These are phyloP conservation scores for Aaosphaeria arxii DNA, from an alignment of 2,329 filamentous ascomycete genomes.

Conservation along the genomic window DNA sequence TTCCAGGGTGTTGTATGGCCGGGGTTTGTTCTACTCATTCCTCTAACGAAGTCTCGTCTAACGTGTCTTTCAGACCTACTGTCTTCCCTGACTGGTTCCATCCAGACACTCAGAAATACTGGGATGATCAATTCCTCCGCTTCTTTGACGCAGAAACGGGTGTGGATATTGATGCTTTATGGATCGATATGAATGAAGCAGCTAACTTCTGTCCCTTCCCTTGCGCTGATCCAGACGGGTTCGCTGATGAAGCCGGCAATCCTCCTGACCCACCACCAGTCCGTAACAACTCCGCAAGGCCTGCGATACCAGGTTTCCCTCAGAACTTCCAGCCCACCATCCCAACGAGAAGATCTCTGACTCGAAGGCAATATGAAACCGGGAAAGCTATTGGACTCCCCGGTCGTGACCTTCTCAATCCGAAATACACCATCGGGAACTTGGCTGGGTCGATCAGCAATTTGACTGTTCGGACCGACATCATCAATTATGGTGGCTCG, in stretches of 20 bases:
- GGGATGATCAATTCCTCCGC: constrained; percentile 63
- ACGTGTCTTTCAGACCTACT: constrained; percentile 40
- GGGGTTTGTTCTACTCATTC: constrained; percentile 37
- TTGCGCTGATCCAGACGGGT: constrained; percentile 48
- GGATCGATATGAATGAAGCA: constrained; percentile 45
- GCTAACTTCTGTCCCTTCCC: constrained; percentile 34
- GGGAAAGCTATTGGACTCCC: background rate
- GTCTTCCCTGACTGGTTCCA: constrained; percentile 78
- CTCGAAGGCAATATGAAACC: constrained; percentile 8
- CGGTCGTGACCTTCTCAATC: background rate
- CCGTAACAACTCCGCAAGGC: constrained; percentile 53
- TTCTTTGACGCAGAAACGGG: constrained; percentile 66
- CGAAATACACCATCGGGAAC: background rate
- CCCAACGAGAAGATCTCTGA: constrained; percentile 12
- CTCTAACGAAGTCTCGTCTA: too few species aligned
- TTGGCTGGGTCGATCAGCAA: background rate
- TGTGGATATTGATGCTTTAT: constrained; percentile 72
- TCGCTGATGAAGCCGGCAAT: constrained; percentile 43
- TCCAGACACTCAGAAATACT: constrained; percentile 61
- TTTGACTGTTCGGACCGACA: background rate
- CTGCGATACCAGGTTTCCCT: constrained; percentile 67
- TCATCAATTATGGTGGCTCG: constrained; percentile 60
- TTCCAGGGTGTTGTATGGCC: constrained; percentile 73
- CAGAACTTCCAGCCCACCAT: constrained; percentile 60
- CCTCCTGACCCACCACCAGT: constrained; percentile 65